phyloP scores from a whole-genome alignment of 179 eudicot species.

The Beta macrorhiza region DNA sequence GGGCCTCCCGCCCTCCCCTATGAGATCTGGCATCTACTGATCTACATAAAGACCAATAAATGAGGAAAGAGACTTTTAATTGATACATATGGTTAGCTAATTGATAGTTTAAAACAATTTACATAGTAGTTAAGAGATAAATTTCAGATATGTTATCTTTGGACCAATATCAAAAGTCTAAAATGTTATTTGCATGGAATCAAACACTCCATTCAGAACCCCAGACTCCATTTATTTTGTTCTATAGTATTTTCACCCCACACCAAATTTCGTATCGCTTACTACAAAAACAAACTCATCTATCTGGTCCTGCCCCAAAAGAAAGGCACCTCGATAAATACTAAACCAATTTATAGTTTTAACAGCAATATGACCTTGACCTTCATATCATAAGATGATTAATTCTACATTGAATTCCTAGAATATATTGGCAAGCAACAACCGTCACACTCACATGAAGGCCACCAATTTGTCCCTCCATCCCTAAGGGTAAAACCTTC shows the following conservation, averaged over 20 bases:
- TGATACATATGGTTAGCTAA: background rate
- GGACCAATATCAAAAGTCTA: background rate
- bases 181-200: background rate
- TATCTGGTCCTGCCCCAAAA: background rate
- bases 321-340: background rate
- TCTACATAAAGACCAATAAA: background rate
- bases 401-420: background rate
- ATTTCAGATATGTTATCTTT: background rate
- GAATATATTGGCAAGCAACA: background rate
- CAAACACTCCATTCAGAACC: background rate
- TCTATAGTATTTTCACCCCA: background rate
- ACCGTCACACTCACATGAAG: background rate
- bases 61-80: background rate
- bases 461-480: background rate
- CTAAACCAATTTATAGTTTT: background rate
- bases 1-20: background rate
- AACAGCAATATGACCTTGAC: background rate
- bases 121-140: background rate
- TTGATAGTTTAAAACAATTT: background rate
- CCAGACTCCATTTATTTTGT: background rate
- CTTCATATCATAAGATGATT: background rate
- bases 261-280: background rate
- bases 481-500: background rate
- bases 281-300: background rate
- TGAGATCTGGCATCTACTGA: background rate